Percentiles rank a stretch among this genome's conserved stretches.
Evolutionary conservation across 1,284 basidiomycete species (phyloP).

Genomic region (Leccinum fallax): DNA sequence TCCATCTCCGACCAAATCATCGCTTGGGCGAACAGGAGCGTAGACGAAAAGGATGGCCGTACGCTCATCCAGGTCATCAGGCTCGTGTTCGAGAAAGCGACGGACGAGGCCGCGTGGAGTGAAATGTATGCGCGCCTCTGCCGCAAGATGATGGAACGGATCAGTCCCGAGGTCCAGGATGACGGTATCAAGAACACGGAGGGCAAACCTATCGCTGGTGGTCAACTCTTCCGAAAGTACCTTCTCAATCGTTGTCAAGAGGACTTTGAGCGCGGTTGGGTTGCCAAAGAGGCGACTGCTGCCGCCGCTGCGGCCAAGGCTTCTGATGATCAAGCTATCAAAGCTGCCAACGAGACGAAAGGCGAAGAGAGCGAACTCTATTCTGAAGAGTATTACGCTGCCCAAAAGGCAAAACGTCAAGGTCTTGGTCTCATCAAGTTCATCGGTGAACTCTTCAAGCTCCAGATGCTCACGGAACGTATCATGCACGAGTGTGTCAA

Average conservation of each 20-base stretch:
- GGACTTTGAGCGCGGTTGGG: too few relatives aligned
- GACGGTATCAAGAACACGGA: too few relatives aligned
- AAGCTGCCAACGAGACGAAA: constrained; percentile 60
- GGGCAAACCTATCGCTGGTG: too few relatives aligned
- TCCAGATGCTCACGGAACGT: constrained; percentile 91
- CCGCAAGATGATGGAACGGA: constrained; percentile 84
- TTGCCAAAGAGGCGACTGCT: too few relatives aligned
- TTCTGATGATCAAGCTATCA: too few relatives aligned
- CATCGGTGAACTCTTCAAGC: constrained; percentile 97
- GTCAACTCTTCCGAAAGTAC: too few relatives aligned
- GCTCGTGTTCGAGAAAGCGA: constrained; percentile 96
- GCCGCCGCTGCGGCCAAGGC: too few relatives aligned
- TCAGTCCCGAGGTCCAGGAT: too few relatives aligned
- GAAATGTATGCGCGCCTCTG: constrained; percentile 97
- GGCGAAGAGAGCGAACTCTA: constrained; percentile 70
- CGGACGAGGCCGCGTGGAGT: constrained; percentile 93
- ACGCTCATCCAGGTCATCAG: constrained; percentile 95
- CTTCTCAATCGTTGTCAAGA: too few relatives aligned
- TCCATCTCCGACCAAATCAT: constrained; percentile 94
- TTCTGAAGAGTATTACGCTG: constrained; percentile 96
- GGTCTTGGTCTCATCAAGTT: constrained; percentile 97
- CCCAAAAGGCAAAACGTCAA: constrained; percentile 95
- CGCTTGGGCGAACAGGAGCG: constrained; percentile 92
- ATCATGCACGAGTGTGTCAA: constrained; percentile 98
- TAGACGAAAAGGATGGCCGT: constrained; percentile 89